phyloP scores from a whole-genome alignment of 257 asterid species.

The Capsicum pubescens region DNA sequence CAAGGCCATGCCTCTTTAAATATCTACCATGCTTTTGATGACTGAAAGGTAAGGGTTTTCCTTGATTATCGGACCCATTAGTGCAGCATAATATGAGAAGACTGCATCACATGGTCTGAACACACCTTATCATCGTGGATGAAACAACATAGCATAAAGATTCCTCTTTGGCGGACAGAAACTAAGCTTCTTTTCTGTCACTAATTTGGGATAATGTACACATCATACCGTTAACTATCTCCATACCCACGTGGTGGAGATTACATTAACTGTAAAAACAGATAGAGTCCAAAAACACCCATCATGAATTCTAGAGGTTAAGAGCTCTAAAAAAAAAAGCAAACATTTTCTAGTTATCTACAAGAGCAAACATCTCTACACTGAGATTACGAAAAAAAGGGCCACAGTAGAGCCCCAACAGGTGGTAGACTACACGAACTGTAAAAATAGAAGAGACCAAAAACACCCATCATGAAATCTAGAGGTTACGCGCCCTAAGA shows the following conservation, averaged over 20 bases:
- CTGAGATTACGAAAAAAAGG: neutral
- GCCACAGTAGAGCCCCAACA: neutral
- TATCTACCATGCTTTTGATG: neutral
- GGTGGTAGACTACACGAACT: neutral
- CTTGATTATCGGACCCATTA: slow-evolving; percentile 6
- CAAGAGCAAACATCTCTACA: neutral
- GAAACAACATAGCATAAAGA: slow-evolving; percentile 13
- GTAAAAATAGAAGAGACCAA: neutral
- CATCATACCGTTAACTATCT: slow-evolving; percentile 5
- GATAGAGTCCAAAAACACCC: neutral
- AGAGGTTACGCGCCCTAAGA: neutral
- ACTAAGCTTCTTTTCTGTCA: neutral
- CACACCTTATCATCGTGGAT: neutral
- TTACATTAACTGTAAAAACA: neutral
- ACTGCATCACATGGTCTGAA: neutral
- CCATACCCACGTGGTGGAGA: slow-evolving; percentile 11
- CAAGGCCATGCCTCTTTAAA: slow-evolving; percentile 9
- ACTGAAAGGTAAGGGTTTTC: slow-evolving; percentile 22
- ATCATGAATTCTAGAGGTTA: slow-evolving; percentile 2
- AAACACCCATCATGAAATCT: slow-evolving; percentile 1
- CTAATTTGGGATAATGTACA: neutral
- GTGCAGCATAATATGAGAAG: neutral
- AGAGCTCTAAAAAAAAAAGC: neutral
- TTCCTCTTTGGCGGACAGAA: slow-evolving; percentile 18
- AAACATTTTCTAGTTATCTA: neutral